Evolutionary conservation across 73 alveolate species (phyloP).

Genomic region (Uronychia binucleata): DNA sequence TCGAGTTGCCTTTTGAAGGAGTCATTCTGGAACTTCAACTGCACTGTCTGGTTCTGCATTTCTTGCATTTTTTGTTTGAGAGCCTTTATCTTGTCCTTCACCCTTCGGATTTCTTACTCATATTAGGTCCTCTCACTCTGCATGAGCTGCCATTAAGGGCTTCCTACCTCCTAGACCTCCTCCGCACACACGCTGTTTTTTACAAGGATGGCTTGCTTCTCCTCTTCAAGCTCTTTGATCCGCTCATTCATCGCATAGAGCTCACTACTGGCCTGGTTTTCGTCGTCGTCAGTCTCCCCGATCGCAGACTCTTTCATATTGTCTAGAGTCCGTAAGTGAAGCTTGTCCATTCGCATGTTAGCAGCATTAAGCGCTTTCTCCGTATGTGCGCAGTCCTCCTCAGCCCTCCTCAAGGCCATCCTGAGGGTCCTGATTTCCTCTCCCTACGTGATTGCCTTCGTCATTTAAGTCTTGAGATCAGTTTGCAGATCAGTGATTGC

Average conservation of each 20-base stretch:
- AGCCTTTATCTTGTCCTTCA: background rate
- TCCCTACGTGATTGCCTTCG: background rate
- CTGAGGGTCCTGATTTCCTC: background rate
- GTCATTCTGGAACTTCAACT: no score
- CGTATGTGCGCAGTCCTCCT: background rate
- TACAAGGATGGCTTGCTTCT: background rate
- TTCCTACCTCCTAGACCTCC: background rate
- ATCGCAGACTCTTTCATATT: background rate
- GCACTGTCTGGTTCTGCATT: background rate
- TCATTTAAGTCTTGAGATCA: background rate
- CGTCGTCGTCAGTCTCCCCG: background rate
- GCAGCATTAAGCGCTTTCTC: background rate
- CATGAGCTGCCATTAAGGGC: background rate
- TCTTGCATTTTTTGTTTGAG: background rate
- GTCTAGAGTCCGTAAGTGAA: background rate
- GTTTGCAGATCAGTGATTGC: background rate
- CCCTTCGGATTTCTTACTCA: background rate
- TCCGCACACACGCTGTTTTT: background rate
- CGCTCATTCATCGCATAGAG: background rate
- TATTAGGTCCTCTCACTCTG: background rate
- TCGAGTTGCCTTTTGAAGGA: background rate
- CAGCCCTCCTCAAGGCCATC: background rate
- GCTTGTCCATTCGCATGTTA: background rate
- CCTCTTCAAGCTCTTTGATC: background rate
- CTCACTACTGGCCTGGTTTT: background rate